Conservation (phyloP, 768 basidiomycete genomes). For the Hypsizygus marmoreus region DNA sequence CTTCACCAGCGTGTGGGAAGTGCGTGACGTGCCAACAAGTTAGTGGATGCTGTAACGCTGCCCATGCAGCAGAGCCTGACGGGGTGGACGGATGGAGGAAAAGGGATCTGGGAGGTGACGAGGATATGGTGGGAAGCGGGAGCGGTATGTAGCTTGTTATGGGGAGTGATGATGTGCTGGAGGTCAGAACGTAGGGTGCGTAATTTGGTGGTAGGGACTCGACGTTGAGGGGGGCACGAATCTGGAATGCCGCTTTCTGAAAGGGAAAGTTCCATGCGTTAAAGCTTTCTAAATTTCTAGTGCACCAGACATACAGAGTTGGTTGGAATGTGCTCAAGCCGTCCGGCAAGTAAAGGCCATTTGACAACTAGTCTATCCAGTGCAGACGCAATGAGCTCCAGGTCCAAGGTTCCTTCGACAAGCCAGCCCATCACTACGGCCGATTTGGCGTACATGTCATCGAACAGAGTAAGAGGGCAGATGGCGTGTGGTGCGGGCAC, state of each 20-base stretch:
- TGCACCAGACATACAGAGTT: slow-evolving; percentile 7
- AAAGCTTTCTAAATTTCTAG: background rate
- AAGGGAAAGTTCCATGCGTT: background rate
- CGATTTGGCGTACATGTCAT: slow-evolving; percentile 37
- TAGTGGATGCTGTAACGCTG: slow-evolving; percentile 33
- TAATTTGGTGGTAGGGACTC: slow-evolving; percentile 36
- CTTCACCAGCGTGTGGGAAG: slow-evolving; percentile 33
- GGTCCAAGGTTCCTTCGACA: slow-evolving; percentile 39
- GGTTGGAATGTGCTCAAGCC: slow-evolving; percentile 23
- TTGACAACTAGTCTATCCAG: slow-evolving; percentile 32
- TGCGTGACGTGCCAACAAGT: slow-evolving; percentile 47
- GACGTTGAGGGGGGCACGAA: slow-evolving; percentile 37
- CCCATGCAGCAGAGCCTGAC: slow-evolving; percentile 37
- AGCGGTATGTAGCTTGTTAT: slow-evolving; percentile 36
- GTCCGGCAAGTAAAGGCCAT: slow-evolving; percentile 34
- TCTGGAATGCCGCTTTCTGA: slow-evolving; percentile 34
- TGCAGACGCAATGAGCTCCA: slow-evolving; percentile 29
- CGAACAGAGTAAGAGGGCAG: slow-evolving; percentile 38
- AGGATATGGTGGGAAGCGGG: slow-evolving; percentile 33
- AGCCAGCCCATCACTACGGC: slow-evolving; percentile 46
- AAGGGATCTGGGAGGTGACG: slow-evolving; percentile 36
- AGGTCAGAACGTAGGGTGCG: slow-evolving; percentile 37
- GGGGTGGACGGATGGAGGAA: slow-evolving; percentile 43
- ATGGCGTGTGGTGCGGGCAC: too few relatives aligned
- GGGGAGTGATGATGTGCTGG: slow-evolving; percentile 31